These are phyloP conservation scores for Neoscytalidium dimidiatum DNA, from an alignment of 2,329 filamentous ascomycete genomes.

Conservation along the genomic window DNA sequence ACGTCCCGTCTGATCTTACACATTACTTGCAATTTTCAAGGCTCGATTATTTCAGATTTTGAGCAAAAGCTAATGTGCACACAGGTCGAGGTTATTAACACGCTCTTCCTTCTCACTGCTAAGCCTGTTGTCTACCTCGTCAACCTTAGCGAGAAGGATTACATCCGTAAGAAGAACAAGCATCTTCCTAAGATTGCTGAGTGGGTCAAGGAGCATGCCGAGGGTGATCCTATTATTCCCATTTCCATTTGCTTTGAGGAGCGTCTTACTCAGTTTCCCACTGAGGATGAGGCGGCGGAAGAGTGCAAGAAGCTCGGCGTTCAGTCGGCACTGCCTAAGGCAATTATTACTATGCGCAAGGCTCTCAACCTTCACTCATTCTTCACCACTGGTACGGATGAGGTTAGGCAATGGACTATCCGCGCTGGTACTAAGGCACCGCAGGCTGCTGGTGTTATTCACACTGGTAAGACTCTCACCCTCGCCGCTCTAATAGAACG, in stretches of 20 bases:
- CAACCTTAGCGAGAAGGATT: constrained; percentile 96
- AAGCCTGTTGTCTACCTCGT: constrained; percentile 97
- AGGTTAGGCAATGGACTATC: constrained; percentile 98
- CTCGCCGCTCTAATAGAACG: constrained; percentile 16
- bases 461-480: constrained; percentile 57
- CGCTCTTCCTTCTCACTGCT: constrained; percentile 88
- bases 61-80: constrained; percentile 30
- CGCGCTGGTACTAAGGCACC: constrained; percentile 96
- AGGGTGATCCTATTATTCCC: constrained; percentile 87
- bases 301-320: constrained; percentile 88
- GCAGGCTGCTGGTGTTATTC: constrained; percentile 94
- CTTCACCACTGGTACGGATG: constrained; percentile 94
- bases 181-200: constrained; percentile 89
- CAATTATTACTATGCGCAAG: constrained; percentile 91
- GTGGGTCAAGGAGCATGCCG: constrained; percentile 90
- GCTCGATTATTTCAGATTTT: not conserved
- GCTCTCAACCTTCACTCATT: constrained; percentile 87
- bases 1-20: constrained; percentile 67
- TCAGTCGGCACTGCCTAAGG: constrained; percentile 88
- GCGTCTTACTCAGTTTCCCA: constrained; percentile 78
- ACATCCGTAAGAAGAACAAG: constrained; percentile 99
- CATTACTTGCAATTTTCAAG: not conserved
- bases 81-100: constrained; percentile 96
- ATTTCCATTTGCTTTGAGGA: constrained; percentile 94
- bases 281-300: constrained; percentile 73